Conservation (phyloP, 306 rosid species). For the Prunus padus region DNA sequence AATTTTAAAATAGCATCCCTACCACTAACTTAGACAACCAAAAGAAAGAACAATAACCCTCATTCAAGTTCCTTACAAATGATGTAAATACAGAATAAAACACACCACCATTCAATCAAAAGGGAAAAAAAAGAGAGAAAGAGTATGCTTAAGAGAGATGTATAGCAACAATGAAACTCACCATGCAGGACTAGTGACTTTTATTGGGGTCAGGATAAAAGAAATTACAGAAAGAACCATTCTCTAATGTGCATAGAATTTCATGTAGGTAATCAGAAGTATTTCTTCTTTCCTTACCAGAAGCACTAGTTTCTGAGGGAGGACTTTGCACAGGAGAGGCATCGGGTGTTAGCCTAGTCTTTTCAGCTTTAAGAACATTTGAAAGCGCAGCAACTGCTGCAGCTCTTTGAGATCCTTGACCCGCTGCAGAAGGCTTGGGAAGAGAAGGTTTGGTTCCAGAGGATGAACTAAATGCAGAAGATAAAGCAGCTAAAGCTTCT, state of each 20-base stretch:
- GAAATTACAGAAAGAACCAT: neutral
- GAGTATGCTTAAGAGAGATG: neutral
- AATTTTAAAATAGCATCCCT: neutral
- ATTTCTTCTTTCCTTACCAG: constrained; percentile 47
- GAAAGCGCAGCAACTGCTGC: constrained; percentile 99
- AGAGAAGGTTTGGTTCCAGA: constrained; percentile 41
- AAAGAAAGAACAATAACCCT: neutral
- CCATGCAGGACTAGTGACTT: neutral
- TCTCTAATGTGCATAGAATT: constrained; percentile 2
- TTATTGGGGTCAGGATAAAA: neutral
- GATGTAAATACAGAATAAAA: neutral
- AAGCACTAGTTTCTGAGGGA: constrained; percentile 47
- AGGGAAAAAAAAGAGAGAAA: neutral
- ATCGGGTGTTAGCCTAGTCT: constrained; percentile 62
- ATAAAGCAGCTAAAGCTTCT: constrained; percentile 93
- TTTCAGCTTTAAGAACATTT: constrained; percentile 87
- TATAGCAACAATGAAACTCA: neutral
- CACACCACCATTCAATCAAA: neutral
- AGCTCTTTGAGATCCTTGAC: constrained; percentile 93
- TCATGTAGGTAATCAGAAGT: constrained; percentile 3
- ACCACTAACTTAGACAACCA: neutral
- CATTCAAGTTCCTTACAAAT: neutral
- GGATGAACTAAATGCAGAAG: constrained; percentile 78
- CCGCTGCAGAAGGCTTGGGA: constrained; percentile 46
- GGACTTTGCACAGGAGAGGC: constrained; percentile 73